phyloP scores from a whole-genome alignment of 345 rosid genomes.

The Turritis glabra region DNA sequence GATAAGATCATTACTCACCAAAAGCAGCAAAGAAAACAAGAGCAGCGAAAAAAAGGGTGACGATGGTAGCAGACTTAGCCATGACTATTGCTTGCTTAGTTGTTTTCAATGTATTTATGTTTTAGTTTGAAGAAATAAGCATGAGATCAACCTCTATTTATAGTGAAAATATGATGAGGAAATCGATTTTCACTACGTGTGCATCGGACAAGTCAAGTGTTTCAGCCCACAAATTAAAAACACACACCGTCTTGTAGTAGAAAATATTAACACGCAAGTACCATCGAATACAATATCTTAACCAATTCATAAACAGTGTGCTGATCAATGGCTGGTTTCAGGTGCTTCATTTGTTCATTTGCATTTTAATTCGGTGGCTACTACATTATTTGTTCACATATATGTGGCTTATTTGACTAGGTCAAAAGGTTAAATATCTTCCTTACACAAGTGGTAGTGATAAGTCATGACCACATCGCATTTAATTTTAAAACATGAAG shows the following conservation, averaged over 20 bases:
- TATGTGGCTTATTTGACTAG: slow-evolving; percentile 14
- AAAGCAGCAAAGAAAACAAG: neutral
- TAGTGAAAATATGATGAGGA: neutral
- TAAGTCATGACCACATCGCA: slow-evolving; percentile 3
- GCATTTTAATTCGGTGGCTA: slow-evolving; percentile 3
- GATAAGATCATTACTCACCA: slow-evolving; percentile 2
- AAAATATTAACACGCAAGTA: neutral
- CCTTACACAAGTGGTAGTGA: neutral
- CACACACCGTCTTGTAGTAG: neutral
- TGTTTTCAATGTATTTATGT: neutral
- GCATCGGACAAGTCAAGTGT: neutral
- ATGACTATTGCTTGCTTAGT: neutral
- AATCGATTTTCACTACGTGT: neutral
- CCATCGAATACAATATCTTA: neutral
- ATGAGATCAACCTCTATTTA: neutral
- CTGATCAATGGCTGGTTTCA: slow-evolving; percentile 4
- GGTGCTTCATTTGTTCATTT: neutral
- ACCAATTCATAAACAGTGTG: slow-evolving; percentile 12
- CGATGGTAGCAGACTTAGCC: slow-evolving; percentile 4
- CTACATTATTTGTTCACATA: neutral
- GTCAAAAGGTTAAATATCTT: slow-evolving; percentile 5
- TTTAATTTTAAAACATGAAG: neutral
- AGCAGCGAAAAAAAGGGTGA: neutral
- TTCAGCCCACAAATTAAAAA: neutral
- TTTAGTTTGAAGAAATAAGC: neutral